Percentiles rank a stretch among this genome's conserved stretches.
phyloP scores from a whole-genome alignment of 345 rosid species.

The Sonneratia alba region DNA sequence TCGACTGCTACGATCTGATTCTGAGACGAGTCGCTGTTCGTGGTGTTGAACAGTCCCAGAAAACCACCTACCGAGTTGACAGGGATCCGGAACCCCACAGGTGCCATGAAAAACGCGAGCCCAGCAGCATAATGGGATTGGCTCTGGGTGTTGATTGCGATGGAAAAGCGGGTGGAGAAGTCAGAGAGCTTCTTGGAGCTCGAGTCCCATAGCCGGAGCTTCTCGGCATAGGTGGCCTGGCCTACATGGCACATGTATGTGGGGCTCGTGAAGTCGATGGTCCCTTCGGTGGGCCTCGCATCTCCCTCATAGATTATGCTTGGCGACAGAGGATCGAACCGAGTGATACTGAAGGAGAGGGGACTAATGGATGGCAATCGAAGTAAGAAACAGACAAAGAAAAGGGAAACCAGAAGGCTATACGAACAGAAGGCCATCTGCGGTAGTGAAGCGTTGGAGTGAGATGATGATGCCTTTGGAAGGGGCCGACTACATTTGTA shows the following conservation, averaged over 20 bases:
- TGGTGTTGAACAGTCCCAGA: slow-evolving; percentile 28
- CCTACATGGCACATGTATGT: slow-evolving; percentile 23
- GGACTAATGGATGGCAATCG: slow-evolving; percentile 8
- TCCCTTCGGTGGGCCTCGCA: slow-evolving; percentile 18
- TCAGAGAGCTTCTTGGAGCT: slow-evolving; percentile 17
- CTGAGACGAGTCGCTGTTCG: slow-evolving; percentile 6
- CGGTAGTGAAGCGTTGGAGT: neutral
- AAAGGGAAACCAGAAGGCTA: neutral
- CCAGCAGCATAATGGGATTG: slow-evolving; percentile 5
- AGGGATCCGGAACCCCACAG: slow-evolving; percentile 29
- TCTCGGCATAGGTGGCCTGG: slow-evolving; percentile 19
- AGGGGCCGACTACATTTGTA: neutral
- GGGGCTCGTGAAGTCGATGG: slow-evolving; percentile 19
- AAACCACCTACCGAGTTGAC: slow-evolving; percentile 33
- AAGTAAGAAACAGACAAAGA: neutral
- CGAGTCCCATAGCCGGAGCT: slow-evolving; percentile 24
- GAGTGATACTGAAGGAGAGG: slow-evolving; percentile 15
- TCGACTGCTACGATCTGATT: slow-evolving; percentile 22
- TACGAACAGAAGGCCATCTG: neutral
- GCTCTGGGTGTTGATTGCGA: slow-evolving; percentile 13
- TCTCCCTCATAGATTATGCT: slow-evolving; percentile 27
- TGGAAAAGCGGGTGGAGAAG: slow-evolving; percentile 27
- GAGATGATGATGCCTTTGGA: neutral
- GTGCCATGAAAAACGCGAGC: slow-evolving; percentile 33
- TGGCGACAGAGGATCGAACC: slow-evolving; percentile 11